A percentile compares a stretch with the other conserved stretches of the same genome.
These are phyloP conservation scores for Globisporangium abappressorium DNA, from an alignment of 352 stramenopile species.

Conservation along the genomic window DNA sequence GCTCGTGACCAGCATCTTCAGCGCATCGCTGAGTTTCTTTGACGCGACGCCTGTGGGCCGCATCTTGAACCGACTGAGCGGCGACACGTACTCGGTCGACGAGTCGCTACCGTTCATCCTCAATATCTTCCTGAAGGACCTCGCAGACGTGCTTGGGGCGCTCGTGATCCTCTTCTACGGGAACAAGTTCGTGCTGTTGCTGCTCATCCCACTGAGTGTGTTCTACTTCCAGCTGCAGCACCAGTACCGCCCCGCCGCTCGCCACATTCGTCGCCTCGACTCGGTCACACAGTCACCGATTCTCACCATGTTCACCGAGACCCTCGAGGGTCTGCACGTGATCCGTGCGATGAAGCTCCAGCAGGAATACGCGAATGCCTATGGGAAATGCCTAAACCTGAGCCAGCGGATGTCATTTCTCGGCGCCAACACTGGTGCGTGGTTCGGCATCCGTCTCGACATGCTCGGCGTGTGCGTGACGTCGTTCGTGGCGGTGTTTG, in stretches of 20 bases:
- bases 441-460: conserved; percentile 85
- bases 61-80: conserved; percentile 76
- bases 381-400: conserved; percentile 46
- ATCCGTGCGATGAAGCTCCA: conserved; percentile 59
- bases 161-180: conserved; percentile 79
- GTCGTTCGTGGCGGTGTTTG: conserved; percentile 75
- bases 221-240: conserved; percentile 66
- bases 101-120: conserved; percentile 87
- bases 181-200: conserved; percentile 66
- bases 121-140: conserved; percentile 87
- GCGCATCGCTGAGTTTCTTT: conserved; percentile 63
- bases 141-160: conserved; percentile 62
- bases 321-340: conserved; percentile 62
- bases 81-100: conserved; percentile 82
- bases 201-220: conserved; percentile 71
- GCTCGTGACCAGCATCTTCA: conserved; percentile 55
- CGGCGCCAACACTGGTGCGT: conserved; percentile 63
- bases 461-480: conserved; percentile 81
- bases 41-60: conserved; percentile 61
- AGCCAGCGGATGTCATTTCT: conserved; percentile 82
- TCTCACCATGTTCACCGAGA: conserved; percentile 69
- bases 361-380: conserved; percentile 34
- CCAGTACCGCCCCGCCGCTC: conserved; percentile 67
- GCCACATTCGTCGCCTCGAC: conserved; percentile 69
- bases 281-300: conserved; percentile 75